Conservation (phyloP, 2,329 filamentous ascomycete genomes). For the Rutstroemia sp. region DNA sequence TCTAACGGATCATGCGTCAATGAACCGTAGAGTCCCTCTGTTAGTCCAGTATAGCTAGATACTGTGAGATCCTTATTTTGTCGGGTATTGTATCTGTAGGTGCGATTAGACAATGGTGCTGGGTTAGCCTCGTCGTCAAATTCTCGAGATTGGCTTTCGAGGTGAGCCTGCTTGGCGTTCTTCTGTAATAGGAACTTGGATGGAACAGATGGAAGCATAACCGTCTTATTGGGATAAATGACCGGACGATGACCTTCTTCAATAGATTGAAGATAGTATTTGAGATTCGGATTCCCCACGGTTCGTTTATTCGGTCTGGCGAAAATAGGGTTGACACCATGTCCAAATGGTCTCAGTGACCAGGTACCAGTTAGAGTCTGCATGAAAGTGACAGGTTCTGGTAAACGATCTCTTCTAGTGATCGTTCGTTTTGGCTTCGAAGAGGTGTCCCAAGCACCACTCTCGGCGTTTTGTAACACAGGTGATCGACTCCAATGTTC, state of each 20-base stretch:
- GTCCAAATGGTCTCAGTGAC: slow-evolving; percentile 25
- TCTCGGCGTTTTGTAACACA: slow-evolving; percentile 21
- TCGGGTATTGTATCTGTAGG: slow-evolving; percentile 5
- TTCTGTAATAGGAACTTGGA: slow-evolving; percentile 13
- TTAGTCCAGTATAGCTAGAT: not conserved
- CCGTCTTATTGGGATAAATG: slow-evolving; percentile 16
- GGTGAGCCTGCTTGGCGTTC: not conserved
- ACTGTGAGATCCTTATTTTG: not conserved
- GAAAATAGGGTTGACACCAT: slow-evolving; percentile 27
- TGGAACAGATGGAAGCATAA: slow-evolving; percentile 14
- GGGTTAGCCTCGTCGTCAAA: not conserved
- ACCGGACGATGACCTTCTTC: slow-evolving; percentile 22
- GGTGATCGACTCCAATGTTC: not conserved
- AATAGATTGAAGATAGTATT: slow-evolving; percentile 18
- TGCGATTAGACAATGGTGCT: not conserved
- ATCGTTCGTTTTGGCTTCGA: slow-evolving; percentile 1
- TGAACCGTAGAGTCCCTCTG: not conserved
- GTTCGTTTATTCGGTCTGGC: slow-evolving; percentile 20
- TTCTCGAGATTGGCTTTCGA: not conserved
- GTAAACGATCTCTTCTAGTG: slow-evolving; percentile 13
- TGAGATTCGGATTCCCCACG: slow-evolving; percentile 15
- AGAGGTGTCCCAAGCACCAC: slow-evolving; percentile 22
- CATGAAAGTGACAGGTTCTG: slow-evolving; percentile 27
- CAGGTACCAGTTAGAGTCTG: slow-evolving; percentile 25
- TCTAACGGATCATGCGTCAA: slow-evolving; percentile 4